Base-by-base conservation (phyloP, 1,284 basidiomycete species). In the Porogramme epimiltina region DNA sequence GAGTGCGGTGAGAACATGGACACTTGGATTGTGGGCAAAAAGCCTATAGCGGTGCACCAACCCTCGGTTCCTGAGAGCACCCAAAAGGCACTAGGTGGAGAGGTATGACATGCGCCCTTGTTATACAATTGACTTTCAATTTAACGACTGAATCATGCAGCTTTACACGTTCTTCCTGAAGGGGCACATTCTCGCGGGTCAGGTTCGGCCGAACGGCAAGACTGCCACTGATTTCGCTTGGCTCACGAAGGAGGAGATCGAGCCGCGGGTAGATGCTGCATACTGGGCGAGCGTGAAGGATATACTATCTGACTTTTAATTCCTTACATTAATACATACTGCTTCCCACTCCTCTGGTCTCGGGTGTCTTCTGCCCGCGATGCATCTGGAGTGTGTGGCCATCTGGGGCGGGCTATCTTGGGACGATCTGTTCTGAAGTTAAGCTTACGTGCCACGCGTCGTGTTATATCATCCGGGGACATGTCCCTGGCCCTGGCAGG, bases 201-300 rank as follows among this genome's bases (percentile, higher is more conserved):
- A 92, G 67, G 82, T 80, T 22, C 73, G 71, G 28, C 84, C 84
- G 19, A 70, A 81, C 47, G 69, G 73, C 31, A 72, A 78, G 58
- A 69, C 70, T 48, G 74, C 89, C 51, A 73, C 76, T 45, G 90
- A 92, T 62, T 94, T 92, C 73, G 91, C 89, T 19, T 95, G 93
- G 93, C 76, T 95, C 56, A 94, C 92, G 50, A 92, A 93, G 71
- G 82, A 93, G 67, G 93, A 95, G 75, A 85, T 95, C 46, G 73
- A 85, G 66, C 70, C 80, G 37, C 78, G 77, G 40, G 83, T 91
- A 25, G 76, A 82, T 45, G 65, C 70, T 55, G 70, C 79, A 52
- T 94, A 94, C 63, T 95, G 91, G 91, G 65, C 77, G 42, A 80
- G 81, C 51, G 75, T 93, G 59, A 86, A 86, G 70, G 87, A 91